Percentiles rank a stretch among this genome's conserved stretches.
phyloP scores from a whole-genome alignment of 2,329 filamentous ascomycete species.

The Diplodia seriata region DNA sequence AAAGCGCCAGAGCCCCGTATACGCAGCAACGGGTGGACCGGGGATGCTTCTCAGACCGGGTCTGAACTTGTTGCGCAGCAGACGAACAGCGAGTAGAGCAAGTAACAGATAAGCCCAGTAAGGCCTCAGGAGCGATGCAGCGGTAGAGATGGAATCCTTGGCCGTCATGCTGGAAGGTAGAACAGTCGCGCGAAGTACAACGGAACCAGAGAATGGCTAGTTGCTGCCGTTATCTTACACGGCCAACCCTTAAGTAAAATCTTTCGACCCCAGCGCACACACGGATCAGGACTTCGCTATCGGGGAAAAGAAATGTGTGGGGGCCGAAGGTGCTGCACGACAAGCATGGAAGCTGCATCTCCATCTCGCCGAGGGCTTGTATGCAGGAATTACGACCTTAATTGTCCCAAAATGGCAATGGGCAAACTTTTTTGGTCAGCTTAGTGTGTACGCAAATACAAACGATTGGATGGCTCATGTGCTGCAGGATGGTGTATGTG shows the following conservation, averaged over 20 bases:
- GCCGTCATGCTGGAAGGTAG: not conserved
- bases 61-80: slow-evolving; percentile 24
- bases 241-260: not conserved
- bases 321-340: not conserved
- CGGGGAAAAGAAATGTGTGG: not conserved
- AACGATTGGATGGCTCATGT: not conserved
- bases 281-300: not conserved
- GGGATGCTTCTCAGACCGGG: slow-evolving; percentile 54
- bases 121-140: not conserved
- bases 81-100: not conserved
- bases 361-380: not conserved
- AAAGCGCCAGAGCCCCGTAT: slow-evolving; percentile 79
- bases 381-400: not conserved
- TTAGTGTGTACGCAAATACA: not conserved
- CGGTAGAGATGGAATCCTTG: not conserved
- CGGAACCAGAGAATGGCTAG: not conserved
- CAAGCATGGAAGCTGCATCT: not conserved
- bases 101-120: not conserved
- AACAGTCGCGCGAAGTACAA: not conserved
- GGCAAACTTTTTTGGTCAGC: not conserved
- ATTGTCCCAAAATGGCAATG: not conserved
- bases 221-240: not conserved
- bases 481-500: not conserved
- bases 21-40: slow-evolving; percentile 65
- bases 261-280: not conserved